Evolutionary conservation across 2,329 filamentous ascomycete genomes (phyloP).

Genomic region (Xylariaceae sp.): DNA sequence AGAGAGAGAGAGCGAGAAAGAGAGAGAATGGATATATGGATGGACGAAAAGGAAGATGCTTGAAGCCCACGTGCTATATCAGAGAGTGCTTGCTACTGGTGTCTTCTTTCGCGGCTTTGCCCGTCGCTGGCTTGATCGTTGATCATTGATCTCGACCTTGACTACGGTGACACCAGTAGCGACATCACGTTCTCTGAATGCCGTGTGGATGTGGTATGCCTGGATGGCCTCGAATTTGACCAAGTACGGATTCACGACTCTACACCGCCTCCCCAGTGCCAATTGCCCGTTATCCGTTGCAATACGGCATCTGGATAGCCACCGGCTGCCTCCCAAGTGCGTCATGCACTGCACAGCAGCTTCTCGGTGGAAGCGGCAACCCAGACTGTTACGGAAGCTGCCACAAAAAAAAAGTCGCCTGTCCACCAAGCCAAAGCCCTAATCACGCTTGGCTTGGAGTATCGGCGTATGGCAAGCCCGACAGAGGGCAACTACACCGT

Average conservation of each 20-base stretch:
- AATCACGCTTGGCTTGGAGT: neutral
- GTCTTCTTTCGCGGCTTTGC: neutral
- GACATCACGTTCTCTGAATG: neutral
- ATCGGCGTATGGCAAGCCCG: neutral
- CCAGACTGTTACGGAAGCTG: neutral
- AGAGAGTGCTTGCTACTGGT: neutral
- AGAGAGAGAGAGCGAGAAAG: neutral
- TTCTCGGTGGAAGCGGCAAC: neutral
- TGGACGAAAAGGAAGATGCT: neutral
- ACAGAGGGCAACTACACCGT: neutral
- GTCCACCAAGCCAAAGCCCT: neutral
- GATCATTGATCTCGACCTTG: neutral
- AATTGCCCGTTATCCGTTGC: neutral
- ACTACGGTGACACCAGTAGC: neutral
- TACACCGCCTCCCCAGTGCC: neutral
- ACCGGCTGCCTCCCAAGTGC: neutral
- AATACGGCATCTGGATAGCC: neutral
- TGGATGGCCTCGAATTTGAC: neutral
- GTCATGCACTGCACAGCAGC: neutral
- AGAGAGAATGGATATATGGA: neutral
- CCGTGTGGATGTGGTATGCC: neutral
- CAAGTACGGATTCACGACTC: neutral
- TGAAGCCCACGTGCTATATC: neutral
- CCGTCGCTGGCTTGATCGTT: neutral
- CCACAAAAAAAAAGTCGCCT: neutral